Conservation (phyloP, 495 filamentous ascomycete species). For the Chaetomidium leptoderma region DNA sequence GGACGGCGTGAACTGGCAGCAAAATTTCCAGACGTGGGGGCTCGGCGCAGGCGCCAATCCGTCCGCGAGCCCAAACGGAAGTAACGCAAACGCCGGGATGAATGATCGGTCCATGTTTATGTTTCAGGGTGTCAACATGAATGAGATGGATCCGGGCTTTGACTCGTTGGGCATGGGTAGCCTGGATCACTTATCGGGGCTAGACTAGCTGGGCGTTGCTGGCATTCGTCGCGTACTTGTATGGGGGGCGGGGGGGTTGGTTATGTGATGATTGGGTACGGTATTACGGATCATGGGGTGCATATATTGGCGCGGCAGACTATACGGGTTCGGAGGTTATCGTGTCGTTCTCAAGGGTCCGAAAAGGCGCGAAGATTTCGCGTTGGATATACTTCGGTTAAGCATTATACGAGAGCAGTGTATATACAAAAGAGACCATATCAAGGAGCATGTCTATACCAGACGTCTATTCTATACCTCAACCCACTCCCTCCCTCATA, state of each 20-base stretch:
- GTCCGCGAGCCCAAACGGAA: background rate
- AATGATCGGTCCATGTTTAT: constrained; percentile 25
- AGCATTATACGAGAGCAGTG: background rate
- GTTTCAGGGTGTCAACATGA: constrained; percentile 27
- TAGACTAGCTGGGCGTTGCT: constrained; percentile 28
- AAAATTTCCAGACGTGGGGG: constrained; percentile 44
- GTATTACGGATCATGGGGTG: background rate
- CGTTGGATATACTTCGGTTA: background rate
- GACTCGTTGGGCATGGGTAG: constrained; percentile 27
- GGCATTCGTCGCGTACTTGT: background rate
- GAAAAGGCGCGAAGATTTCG: background rate
- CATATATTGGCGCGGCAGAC: background rate
- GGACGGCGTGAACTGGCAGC: constrained; percentile 48
- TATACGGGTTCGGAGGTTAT: background rate
- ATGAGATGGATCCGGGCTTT: constrained; percentile 25
- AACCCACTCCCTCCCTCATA: background rate
- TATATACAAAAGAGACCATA: too few species aligned
- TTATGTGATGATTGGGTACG: background rate
- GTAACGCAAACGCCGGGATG: background rate
- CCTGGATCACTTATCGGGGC: constrained; percentile 29
- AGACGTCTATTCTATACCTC: background rate
- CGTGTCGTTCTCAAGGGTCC: background rate
- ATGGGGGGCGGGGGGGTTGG: background rate
- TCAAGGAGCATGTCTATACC: too few species aligned
- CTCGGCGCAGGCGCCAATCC: constrained; percentile 14